Evolutionary conservation across 495 filamentous ascomycete genomes (phyloP).

Genomic region (Aspergillus funiculosus): DNA sequence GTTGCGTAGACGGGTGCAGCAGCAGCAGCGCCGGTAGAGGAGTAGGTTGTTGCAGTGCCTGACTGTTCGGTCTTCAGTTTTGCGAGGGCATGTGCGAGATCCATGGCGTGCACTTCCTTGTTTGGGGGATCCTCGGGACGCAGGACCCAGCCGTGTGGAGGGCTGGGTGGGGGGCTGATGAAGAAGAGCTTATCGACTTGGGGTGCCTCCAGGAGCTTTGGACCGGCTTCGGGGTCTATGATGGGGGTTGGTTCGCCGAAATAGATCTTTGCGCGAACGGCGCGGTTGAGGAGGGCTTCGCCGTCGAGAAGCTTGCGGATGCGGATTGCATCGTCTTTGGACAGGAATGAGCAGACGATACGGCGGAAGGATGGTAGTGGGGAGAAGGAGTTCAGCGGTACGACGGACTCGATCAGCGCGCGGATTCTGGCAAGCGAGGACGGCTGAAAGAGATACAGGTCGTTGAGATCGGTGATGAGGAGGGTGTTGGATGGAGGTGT

Average conservation of each 20-base stretch:
- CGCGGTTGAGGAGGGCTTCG: conserved; percentile 55
- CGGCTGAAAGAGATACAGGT: conserved; percentile 71
- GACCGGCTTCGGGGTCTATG: conserved; percentile 48
- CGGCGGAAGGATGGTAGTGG: conserved; percentile 89
- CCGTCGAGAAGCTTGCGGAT: conserved; percentile 69
- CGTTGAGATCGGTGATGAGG: conserved; percentile 79
- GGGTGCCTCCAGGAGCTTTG: conserved; percentile 68
- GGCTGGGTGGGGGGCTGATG: conserved; percentile 86
- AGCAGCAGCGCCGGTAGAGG: not conserved
- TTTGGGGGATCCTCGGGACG: conserved; percentile 87
- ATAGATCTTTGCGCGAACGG: conserved; percentile 68
- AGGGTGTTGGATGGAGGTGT: conserved; percentile 88
- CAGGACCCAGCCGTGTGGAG: conserved; percentile 91
- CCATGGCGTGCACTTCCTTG: conserved; percentile 85
- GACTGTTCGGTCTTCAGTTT: conserved; percentile 50
- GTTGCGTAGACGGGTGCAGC: conserved; percentile 9
- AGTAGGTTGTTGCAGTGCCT: conserved; percentile 11
- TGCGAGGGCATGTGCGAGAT: conserved; percentile 74
- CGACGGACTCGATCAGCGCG: conserved; percentile 57
- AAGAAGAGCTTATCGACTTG: conserved; percentile 91
- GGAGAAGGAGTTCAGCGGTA: conserved; percentile 78
- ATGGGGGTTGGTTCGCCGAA: conserved; percentile 75
- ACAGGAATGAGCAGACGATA: conserved; percentile 83
- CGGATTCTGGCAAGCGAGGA: conserved; percentile 71
- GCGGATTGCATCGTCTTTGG: conserved; percentile 62